Base-by-base conservation (phyloP, 306 rosid genomes). In the Hylodesmum podocarpum region DNA sequence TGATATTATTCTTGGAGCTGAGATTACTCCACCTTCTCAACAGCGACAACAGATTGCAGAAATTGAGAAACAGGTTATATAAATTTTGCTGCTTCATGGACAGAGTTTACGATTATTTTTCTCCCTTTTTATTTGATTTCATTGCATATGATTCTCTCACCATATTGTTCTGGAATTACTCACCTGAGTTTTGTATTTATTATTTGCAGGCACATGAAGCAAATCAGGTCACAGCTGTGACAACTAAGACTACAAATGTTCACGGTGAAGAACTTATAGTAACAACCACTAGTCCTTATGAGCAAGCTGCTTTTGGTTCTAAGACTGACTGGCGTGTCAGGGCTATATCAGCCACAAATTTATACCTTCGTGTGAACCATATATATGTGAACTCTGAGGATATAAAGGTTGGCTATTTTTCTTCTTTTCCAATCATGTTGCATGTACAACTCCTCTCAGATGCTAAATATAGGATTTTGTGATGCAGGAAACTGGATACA, bases 291-390 rank as follows among this genome's bases (percentile, higher is more conserved):
- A 96, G 98, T 88, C 99, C 99, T 11, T 96, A 96, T 68, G 99
- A 96, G 89, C 96, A 91, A 88, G 85, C 90, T 77, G 96, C 92
- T 36, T 92, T 87, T 89, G 96, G 94, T 54, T 92, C 99, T 5
- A 96, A 96, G 87, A 96, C 99, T 46, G 99, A 96, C 74, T 96
- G 99, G 99, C 99, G 99, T 92, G 99, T 96, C 81, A 88, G 99
- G 76, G 98, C 99, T 69, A 96, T 96, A 87, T 96, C 98, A 5
- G 97, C 99, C 64, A 96, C 99, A 40, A 95, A 96, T 76, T 87
- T 96, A 12, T 92, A 96, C 67, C 99, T 96, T 58, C 97, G 99
- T 70, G 99, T 96, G 70, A 96, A 96, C 81, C 99, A 96, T 62
- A 96, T 96, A 64, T 96, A 96, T 66, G 99, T 96, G 70, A 96